These are phyloP conservation scores for Jacaranda copaia DNA, from an alignment of 257 asterid species.

Conservation along the genomic window DNA sequence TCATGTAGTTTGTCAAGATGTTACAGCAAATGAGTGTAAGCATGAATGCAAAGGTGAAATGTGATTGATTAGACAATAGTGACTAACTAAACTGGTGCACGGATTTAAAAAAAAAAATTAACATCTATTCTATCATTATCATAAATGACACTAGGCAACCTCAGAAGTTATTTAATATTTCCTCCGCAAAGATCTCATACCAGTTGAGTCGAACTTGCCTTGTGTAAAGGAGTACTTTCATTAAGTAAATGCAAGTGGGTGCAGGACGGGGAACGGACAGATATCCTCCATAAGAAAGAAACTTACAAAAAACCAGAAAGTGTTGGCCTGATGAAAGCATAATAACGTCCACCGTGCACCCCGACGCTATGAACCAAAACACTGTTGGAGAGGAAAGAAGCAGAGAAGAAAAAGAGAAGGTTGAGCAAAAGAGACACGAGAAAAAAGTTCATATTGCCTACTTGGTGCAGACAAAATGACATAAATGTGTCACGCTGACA, in stretches of 20 bases:
- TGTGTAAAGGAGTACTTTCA: no score
- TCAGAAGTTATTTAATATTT: background rate
- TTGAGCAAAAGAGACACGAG: constrained; percentile 17
- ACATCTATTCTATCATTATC: background rate
- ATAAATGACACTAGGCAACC: constrained; percentile 11
- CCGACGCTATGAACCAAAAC: constrained; percentile 99
- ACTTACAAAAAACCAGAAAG: constrained; percentile 89
- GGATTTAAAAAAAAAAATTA: background rate
- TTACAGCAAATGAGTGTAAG: background rate
- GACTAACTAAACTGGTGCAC: constrained; percentile 1
- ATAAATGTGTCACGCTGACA: constrained; percentile 16
- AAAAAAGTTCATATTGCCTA: constrained; percentile 2
- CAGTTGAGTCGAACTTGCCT: no score
- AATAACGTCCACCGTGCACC: constrained; percentile 98
- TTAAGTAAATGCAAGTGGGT: background rate
- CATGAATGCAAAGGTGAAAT: constrained; percentile 21
- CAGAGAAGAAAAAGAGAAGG: constrained; percentile 21
- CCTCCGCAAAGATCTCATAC: background rate
- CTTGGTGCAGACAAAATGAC: constrained; percentile 30
- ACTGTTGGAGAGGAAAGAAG: constrained; percentile 53
- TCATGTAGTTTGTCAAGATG: background rate
- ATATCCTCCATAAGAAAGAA: constrained; percentile 26
- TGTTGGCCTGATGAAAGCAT: constrained; percentile 97
- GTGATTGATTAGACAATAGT: constrained; percentile 10
- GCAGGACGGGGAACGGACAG: constrained; percentile 2